These are phyloP conservation scores for Curvularia hawaiiensis DNA, from an alignment of 2,329 filamentous ascomycete species.

Conservation along the genomic window DNA sequence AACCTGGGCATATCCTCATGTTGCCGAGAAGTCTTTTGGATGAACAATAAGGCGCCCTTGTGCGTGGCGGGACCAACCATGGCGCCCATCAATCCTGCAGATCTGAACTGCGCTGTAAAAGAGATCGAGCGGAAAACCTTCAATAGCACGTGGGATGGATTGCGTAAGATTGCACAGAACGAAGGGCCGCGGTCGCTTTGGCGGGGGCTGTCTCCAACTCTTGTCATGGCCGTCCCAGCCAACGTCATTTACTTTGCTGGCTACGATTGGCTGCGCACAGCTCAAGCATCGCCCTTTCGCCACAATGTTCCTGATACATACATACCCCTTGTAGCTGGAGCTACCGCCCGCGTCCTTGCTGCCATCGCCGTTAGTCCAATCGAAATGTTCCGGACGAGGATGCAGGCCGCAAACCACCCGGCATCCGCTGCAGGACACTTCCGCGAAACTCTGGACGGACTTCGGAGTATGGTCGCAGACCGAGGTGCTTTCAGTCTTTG, in stretches of 20 bases:
- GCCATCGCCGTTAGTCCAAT: conserved; percentile 86
- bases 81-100: conserved; percentile 50
- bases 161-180: conserved; percentile 93
- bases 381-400: conserved; percentile 90
- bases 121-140: conserved; percentile 83
- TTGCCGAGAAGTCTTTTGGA: conserved; percentile 96
- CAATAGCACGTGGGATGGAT: conserved; percentile 87
- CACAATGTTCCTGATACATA: conserved; percentile 64
- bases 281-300: conserved; percentile 72
- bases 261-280: conserved; percentile 90
- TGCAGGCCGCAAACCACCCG: conserved; percentile 72
- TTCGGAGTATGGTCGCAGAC: conserved; percentile 77
- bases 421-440: conserved; percentile 67
- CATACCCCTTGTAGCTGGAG: conserved; percentile 80
- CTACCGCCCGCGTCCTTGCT: conserved; percentile 76
- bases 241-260: conserved; percentile 99
- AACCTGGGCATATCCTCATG: conserved; percentile 92
- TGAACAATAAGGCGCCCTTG: conserved; percentile 80
- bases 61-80: conserved; percentile 73
- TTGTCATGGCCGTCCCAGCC: conserved; percentile 90
- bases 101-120: conserved; percentile 77
- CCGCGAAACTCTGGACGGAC: conserved; percentile 74
- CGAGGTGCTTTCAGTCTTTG: conserved; percentile 84
- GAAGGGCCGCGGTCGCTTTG: conserved; percentile 87
- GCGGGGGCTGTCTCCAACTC: conserved; percentile 90